Base-by-base conservation (phyloP, 164 flowering plant species). In the Nymphaea colorata region DNA sequence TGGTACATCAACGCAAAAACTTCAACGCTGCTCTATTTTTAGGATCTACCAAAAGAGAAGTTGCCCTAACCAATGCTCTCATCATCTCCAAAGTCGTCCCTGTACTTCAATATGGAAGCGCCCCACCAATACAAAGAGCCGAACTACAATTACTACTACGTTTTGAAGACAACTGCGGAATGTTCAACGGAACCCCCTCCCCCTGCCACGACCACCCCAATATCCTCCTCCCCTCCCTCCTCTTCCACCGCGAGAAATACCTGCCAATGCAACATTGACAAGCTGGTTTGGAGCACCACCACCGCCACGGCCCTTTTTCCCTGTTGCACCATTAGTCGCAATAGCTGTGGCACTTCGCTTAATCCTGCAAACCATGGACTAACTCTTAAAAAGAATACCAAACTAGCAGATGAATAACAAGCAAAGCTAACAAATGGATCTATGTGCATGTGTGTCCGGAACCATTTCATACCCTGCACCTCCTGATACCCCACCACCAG, bases 261-360 rank as follows among this genome's bases (percentile, higher is more conserved):
- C 90, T 82, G 90, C 87, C 53, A 90, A 77, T 61, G 90, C 93
- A 71, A 91, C 76, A 65, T 83, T 84, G 43, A 86, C 84, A 64
- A 86, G 86, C 78, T 93, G 94, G 66, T 79, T 90, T 69, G 80
- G 96, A 53, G 67, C 6, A 41, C 83, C 84, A 64, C 90, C 91
- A 43, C 72, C 81, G 63, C 93, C 98, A 53, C 96, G 88, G 18
- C 96, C 88, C 71, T 81, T 90, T 65, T 77, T 61, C 5, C 82
- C 76, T 59, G 67, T 45, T 61, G 87, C 73, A 62, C 87, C 88
- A 73, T 87, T 89, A 16, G 75, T 41, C 16, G 86, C 72, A 76
- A 59, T 17, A 41, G 64, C 64, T 11, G 64, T 63, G 59, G 81
- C 83, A 57, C 84, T 76, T 43, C 96, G 81, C 73, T 93, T 93